These are phyloP conservation scores for Pyronema domesticum DNA, from an alignment of 495 filamentous ascomycete species.

Conservation along the genomic window DNA sequence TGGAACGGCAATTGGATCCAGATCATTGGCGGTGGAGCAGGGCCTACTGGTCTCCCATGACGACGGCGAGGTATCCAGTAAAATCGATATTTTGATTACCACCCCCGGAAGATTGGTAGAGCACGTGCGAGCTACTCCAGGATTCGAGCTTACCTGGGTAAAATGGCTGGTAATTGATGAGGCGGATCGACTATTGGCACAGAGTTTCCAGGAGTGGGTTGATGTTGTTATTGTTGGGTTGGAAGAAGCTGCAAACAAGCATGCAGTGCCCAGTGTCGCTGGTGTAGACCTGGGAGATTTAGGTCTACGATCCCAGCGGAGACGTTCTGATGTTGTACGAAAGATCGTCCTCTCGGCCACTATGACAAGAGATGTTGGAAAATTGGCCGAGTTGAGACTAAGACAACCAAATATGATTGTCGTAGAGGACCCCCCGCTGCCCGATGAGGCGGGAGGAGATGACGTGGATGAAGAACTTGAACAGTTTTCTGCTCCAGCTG, in stretches of 20 bases:
- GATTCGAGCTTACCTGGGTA: slow-evolving; percentile 56
- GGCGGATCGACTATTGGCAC: slow-evolving; percentile 75
- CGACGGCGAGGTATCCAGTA: slow-evolving; percentile 35
- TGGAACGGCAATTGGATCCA: slow-evolving; percentile 64
- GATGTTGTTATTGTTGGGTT: slow-evolving; percentile 50
- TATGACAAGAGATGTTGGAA: slow-evolving; percentile 75
- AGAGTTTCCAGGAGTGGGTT: slow-evolving; percentile 87
- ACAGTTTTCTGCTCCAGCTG: slow-evolving; percentile 1
- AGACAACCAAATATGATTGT: slow-evolving; percentile 57
- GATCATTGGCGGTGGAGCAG: slow-evolving; percentile 60
- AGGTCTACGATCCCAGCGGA: slow-evolving; percentile 11
- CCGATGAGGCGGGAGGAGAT: slow-evolving; percentile 20
- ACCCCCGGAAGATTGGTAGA: slow-evolving; percentile 88
- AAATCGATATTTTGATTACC: slow-evolving; percentile 75
- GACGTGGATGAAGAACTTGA: slow-evolving; percentile 1
- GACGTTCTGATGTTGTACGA: slow-evolving; percentile 11
- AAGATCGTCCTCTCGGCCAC: slow-evolving; percentile 55
- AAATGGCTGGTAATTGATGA: slow-evolving; percentile 87
- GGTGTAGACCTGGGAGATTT: slow-evolving; percentile 19
- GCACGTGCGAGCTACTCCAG: slow-evolving; percentile 64
- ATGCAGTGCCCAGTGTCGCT: background rate
- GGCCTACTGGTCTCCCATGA: slow-evolving; percentile 41
- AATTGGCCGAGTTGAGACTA: slow-evolving; percentile 56
- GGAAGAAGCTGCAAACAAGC: slow-evolving; percentile 10
- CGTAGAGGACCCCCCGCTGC: slow-evolving; percentile 35